Conservation (phyloP, 495 filamentous ascomycete genomes). For the Penicillium samsonianum region DNA sequence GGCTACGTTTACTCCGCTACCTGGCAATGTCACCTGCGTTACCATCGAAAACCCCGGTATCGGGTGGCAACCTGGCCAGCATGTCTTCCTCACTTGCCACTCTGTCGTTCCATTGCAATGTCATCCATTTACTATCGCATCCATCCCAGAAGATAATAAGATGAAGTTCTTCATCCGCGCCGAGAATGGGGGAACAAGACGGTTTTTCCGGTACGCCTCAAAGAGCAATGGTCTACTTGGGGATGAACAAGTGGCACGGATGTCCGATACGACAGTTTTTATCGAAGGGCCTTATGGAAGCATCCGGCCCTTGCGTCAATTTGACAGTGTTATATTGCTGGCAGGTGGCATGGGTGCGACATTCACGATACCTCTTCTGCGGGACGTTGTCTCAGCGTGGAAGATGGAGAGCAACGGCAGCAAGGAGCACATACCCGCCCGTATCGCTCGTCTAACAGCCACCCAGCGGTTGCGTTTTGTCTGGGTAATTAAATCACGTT, state of each 20-base stretch:
- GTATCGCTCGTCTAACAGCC: constrained; percentile 36
- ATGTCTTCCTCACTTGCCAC: constrained; percentile 75
- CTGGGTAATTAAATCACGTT: constrained; percentile 68
- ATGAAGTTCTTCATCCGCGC: constrained; percentile 74
- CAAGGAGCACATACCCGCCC: background rate
- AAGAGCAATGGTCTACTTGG: constrained; percentile 39
- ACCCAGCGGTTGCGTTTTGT: constrained; percentile 69
- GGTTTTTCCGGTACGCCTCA: constrained; percentile 63
- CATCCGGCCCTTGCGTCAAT: constrained; percentile 51
- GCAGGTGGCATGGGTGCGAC: constrained; percentile 61
- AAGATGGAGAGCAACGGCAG: constrained; percentile 21
- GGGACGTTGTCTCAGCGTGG: constrained; percentile 50
- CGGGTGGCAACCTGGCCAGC: constrained; percentile 74
- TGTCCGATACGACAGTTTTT: constrained; percentile 30
- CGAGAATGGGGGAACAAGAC: constrained; percentile 68
- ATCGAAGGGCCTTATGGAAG: constrained; percentile 57
- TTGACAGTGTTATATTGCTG: constrained; percentile 62
- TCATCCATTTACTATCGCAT: constrained; percentile 82
- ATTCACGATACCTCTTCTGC: constrained; percentile 55
- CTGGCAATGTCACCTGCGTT: constrained; percentile 64
- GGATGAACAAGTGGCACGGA: background rate
- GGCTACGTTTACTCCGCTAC: constrained; percentile 63
- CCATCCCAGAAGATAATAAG: constrained; percentile 54
- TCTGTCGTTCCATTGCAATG: constrained; percentile 66
- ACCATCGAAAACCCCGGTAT: constrained; percentile 69